These are phyloP conservation scores for Baorangia bicolor DNA, from an alignment of 768 basidiomycete species.

Conservation along the genomic window DNA sequence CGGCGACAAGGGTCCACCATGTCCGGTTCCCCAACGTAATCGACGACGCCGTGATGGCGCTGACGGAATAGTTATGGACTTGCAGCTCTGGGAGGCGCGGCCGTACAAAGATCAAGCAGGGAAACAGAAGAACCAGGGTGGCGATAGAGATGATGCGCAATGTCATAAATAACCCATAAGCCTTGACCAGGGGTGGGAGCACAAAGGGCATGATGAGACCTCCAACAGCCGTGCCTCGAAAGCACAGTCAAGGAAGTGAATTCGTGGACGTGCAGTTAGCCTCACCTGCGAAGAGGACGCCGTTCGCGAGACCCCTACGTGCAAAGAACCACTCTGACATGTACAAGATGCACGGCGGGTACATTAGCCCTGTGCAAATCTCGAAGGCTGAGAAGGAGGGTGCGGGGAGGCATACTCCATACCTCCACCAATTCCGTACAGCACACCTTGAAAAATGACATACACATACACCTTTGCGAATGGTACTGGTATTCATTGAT, in stretches of 20 bases:
- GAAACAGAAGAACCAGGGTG: neutral
- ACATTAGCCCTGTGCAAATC: no score
- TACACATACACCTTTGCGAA: neutral
- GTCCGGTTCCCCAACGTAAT: neutral
- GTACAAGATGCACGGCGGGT: no score
- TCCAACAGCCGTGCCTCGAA: neutral
- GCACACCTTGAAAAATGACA: slow-evolving; percentile 1
- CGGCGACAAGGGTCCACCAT: neutral
- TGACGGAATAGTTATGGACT: neutral
- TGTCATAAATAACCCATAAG: neutral
- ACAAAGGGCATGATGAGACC: neutral
- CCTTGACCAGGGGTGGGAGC: neutral
- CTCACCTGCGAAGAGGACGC: neutral
- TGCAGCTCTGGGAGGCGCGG: neutral
- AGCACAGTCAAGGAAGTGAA: neutral
- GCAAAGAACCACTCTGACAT: no score
- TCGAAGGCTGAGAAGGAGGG: no score
- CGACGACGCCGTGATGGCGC: neutral
- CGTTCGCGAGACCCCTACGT: no score
- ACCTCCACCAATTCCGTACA: slow-evolving; percentile 5
- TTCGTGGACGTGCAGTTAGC: neutral
- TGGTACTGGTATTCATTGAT: no score
- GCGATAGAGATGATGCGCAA: no score
- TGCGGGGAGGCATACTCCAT: neutral
- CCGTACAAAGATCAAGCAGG: neutral